Evolutionary conservation across 2,329 filamentous ascomycete species (phyloP).

Genomic region (Arthroderma sp.): DNA sequence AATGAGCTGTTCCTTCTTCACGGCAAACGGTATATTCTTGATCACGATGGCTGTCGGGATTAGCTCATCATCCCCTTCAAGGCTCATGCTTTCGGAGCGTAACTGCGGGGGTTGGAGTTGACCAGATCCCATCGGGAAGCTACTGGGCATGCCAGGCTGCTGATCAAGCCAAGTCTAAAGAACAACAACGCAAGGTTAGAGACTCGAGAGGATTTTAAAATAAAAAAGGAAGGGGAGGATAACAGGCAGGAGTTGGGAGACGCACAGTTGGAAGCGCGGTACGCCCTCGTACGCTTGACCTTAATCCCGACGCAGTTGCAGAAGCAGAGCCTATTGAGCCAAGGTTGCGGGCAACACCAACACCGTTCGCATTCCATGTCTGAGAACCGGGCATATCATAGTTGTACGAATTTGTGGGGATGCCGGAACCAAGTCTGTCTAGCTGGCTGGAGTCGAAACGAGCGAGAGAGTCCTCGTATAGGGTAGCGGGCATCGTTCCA

Average conservation of each 20-base stretch:
- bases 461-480: slow-evolving; percentile 58
- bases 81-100: slow-evolving; percentile 28
- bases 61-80: slow-evolving; percentile 57
- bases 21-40: slow-evolving; percentile 98
- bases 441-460: slow-evolving; percentile 41
- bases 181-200: neutral
- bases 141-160: slow-evolving; percentile 35
- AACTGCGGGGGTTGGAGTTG: slow-evolving; percentile 29
- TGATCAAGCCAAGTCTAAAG: slow-evolving; percentile 51
- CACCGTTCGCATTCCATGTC: slow-evolving; percentile 66
- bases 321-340: slow-evolving; percentile 45
- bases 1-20: slow-evolving; percentile 91
- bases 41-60: slow-evolving; percentile 98
- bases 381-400: slow-evolving; percentile 60
- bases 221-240: slow-evolving; percentile 4
- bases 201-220: neutral
- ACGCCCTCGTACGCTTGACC: slow-evolving; percentile 42
- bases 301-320: slow-evolving; percentile 43
- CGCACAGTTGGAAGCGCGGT: slow-evolving; percentile 61
- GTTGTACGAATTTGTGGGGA: slow-evolving; percentile 45
- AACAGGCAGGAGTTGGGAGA: slow-evolving; percentile 13
- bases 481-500: slow-evolving; percentile 49
- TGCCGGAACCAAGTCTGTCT: slow-evolving; percentile 47
- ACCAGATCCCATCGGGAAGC: slow-evolving; percentile 32
- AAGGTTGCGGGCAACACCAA: slow-evolving; percentile 52